These are phyloP conservation scores for Saccharomycopsis selenospora DNA, from an alignment of 805 yeast genomes.

Conservation along the genomic window DNA sequence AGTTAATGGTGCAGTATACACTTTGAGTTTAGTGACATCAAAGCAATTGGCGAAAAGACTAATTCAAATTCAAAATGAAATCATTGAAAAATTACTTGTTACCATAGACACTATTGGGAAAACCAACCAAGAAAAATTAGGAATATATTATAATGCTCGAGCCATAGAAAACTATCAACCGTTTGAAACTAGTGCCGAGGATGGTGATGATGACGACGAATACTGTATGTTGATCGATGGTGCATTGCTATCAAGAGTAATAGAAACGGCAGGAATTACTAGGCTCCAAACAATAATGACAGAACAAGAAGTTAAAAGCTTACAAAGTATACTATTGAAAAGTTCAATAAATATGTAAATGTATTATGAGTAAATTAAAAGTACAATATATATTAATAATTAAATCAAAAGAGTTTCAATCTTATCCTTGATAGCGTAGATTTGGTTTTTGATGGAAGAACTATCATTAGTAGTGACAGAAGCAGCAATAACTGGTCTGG, in stretches of 20 bases:
- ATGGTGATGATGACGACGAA: neutral
- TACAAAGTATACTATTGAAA: neutral
- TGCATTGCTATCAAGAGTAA: neutral
- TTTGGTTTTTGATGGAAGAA: constrained; percentile 94
- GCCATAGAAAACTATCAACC: too few relatives aligned
- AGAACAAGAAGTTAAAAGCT: neutral
- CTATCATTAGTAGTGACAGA: constrained; percentile 98
- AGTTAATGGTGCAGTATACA: constrained; percentile 24
- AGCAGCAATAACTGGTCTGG: constrained; percentile 98
- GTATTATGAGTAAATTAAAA: neutral
- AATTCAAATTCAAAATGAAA: neutral
- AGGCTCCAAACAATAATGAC: neutral
- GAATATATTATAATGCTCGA: neutral
- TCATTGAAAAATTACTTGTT: neutral
- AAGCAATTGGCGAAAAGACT: neutral
- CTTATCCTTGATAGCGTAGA: constrained; percentile 96
- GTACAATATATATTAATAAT: constrained; percentile 15
- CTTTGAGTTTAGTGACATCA: constrained; percentile 17
- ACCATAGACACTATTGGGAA: neutral
- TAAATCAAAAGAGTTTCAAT: constrained; percentile 94
- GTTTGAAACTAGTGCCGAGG: too few relatives aligned
- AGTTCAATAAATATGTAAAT: neutral
- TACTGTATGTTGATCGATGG: neutral
- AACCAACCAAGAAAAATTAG: neutral
- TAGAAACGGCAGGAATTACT: neutral